Percentiles rank a stretch among this genome's conserved stretches.
Evolutionary conservation across 176 grass and related monocot genomes (phyloP).

Genomic region (Panicum miliaceum): DNA sequence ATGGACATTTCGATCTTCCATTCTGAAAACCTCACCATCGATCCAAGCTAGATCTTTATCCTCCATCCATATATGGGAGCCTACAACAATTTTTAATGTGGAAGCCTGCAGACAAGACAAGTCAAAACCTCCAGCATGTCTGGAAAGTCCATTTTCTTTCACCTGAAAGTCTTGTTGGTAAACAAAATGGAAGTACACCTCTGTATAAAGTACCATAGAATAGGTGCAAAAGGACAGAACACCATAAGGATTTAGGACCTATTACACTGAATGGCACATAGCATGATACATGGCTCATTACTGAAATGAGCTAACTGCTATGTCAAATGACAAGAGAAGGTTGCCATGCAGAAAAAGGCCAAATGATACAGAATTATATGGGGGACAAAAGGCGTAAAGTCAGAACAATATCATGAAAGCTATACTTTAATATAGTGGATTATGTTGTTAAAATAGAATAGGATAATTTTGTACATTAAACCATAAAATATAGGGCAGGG

Average conservation of each 20-base stretch:
- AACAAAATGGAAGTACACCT: slow-evolving; percentile 20
- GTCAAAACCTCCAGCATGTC: slow-evolving; percentile 13
- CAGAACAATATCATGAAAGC: slow-evolving; percentile 3
- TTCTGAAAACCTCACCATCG: slow-evolving; percentile 84
- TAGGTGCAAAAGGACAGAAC: slow-evolving; percentile 12
- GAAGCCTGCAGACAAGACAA: slow-evolving; percentile 48
- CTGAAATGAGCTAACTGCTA: background rate
- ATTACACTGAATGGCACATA: background rate
- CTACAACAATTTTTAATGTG: slow-evolving; percentile 70
- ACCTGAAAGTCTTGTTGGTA: slow-evolving; percentile 8
- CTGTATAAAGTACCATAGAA: background rate
- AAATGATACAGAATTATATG: background rate
- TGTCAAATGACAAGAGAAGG: slow-evolving; percentile 15
- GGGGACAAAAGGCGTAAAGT: background rate
- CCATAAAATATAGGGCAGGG: background rate
- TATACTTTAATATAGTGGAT: background rate
- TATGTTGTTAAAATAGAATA: background rate
- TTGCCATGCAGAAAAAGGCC: background rate
- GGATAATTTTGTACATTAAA: no score
- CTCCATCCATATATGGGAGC: slow-evolving; percentile 89
- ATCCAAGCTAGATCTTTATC: slow-evolving; percentile 84
- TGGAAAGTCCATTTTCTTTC: slow-evolving; percentile 5
- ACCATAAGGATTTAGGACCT: background rate
- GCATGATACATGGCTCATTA: slow-evolving; percentile 2
- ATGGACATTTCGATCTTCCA: slow-evolving; percentile 65